These are phyloP conservation scores for Meredithiella fracta DNA, from an alignment of 2,329 filamentous ascomycete genomes.

Conservation along the genomic window DNA sequence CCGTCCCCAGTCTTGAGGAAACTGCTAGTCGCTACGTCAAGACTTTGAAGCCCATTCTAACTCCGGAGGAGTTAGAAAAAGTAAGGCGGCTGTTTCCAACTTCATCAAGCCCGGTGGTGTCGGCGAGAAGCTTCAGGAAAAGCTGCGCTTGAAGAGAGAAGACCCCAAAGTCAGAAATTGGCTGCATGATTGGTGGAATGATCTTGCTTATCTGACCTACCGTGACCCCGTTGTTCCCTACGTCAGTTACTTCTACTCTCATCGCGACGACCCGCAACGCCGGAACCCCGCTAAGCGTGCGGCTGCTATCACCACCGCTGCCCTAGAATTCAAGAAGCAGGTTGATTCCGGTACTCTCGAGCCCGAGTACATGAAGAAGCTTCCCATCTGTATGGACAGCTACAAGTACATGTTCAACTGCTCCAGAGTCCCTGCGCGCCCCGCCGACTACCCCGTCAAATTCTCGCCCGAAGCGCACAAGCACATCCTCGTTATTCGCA, in stretches of 20 bases:
- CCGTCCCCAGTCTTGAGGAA: constrained; percentile 69
- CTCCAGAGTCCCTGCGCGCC: constrained; percentile 67
- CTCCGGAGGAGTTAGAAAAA: constrained; percentile 50
- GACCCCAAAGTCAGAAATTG: constrained; percentile 79
- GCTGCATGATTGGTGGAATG: constrained; percentile 98
- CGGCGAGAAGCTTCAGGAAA: constrained; percentile 73
- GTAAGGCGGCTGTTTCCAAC: constrained; percentile 69
- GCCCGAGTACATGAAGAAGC: constrained; percentile 96
- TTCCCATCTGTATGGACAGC: constrained; percentile 95
- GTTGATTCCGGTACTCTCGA: constrained; percentile 72
- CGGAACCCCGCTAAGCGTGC: constrained; percentile 84
- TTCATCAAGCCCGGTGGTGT: constrained; percentile 78
- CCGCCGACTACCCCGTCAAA: constrained; percentile 70
- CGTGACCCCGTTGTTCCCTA: constrained; percentile 94
- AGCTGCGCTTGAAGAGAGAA: constrained; percentile 61
- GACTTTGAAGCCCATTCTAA: constrained; percentile 59
- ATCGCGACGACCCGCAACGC: constrained; percentile 78
- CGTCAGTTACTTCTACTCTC: constrained; percentile 98
- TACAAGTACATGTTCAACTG: constrained; percentile 99
- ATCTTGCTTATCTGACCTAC: constrained; percentile 80
- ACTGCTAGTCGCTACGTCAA: constrained; percentile 68
- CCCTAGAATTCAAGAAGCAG: constrained; percentile 84
- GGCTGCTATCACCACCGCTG: constrained; percentile 71
- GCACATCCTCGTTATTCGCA: constrained; percentile 78
- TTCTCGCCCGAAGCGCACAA: constrained; percentile 59